Conservation (phyloP, 306 rosid genomes). For the Coriaria nepalensis region DNA sequence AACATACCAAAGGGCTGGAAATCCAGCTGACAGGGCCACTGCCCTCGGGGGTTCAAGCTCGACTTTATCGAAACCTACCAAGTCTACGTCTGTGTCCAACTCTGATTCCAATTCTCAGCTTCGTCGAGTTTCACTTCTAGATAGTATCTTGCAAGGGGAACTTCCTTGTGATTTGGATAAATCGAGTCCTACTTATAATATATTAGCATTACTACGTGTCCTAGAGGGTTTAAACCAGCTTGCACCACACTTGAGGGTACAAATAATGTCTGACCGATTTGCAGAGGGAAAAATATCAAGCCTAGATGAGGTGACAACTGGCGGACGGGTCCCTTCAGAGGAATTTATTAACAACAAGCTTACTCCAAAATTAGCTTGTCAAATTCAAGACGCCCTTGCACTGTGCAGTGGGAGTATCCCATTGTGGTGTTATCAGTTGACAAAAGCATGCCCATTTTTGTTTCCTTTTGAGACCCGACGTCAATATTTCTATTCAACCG, state of each 20-base stretch:
- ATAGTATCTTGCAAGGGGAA: constrained; percentile 88
- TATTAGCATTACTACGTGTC: constrained; percentile 75
- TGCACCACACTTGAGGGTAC: constrained; percentile 74
- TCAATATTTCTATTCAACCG: constrained; percentile 93
- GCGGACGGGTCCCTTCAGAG: constrained; percentile 54
- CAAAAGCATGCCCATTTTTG: constrained; percentile 96
- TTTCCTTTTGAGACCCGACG: constrained; percentile 95
- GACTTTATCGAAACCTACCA: constrained; percentile 41
- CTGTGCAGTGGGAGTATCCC: constrained; percentile 99
- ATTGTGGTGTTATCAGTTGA: constrained; percentile 92
- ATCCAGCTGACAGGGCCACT: constrained; percentile 49
- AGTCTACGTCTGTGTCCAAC: constrained; percentile 44
- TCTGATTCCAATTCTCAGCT: constrained; percentile 44
- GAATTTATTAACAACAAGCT: constrained; percentile 88
- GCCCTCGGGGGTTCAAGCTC: constrained; percentile 52
- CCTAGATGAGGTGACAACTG: constrained; percentile 48
- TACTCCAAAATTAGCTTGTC: constrained; percentile 94
- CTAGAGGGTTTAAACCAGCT: constrained; percentile 94
- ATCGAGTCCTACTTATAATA: constrained; percentile 72
- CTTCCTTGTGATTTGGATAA: constrained; percentile 94
- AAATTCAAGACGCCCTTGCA: constrained; percentile 99
- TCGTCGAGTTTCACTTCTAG: constrained; percentile 63
- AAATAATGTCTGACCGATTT: constrained; percentile 55
- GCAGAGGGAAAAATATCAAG: constrained; percentile 51
- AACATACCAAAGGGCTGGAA: constrained; percentile 79